Conservation (phyloP, 371 early-diverging fungal genomes). For the Gilbertella persicaria region DNA sequence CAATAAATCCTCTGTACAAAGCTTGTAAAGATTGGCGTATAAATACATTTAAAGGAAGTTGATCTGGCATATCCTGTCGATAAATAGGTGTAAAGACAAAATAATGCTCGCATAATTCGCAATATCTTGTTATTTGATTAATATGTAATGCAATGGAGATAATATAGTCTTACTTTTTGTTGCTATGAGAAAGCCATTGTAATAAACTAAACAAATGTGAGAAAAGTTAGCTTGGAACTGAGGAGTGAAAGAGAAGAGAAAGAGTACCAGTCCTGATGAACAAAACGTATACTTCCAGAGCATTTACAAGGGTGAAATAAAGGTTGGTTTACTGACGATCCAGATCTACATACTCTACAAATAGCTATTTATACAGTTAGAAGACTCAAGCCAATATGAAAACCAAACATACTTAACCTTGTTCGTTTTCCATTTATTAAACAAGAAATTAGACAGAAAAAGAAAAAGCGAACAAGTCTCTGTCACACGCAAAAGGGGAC, state of each 20-base stretch:
- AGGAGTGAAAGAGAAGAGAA: neutral
- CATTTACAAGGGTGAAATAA: slow-evolving; percentile 79
- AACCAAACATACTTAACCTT: neutral
- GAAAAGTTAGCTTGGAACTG: neutral
- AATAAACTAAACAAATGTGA: slow-evolving; percentile 53
- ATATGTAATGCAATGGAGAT: too few species aligned
- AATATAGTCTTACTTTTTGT: slow-evolving; percentile 58
- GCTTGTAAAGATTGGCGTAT: slow-evolving; percentile 51
- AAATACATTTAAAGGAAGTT: slow-evolving; percentile 57
- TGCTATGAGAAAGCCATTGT: slow-evolving; percentile 87
- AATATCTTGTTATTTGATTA: slow-evolving; percentile 60
- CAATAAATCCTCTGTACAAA: slow-evolving; percentile 23
- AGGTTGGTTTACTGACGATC: slow-evolving; percentile 63
- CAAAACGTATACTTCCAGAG: slow-evolving; percentile 75
- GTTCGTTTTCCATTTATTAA: slow-evolving; percentile 11
- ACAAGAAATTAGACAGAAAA: neutral
- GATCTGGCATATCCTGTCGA: slow-evolving; percentile 68
- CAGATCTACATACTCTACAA: slow-evolving; percentile 77
- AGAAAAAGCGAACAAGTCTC: neutral
- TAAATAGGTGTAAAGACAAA: slow-evolving; percentile 83
- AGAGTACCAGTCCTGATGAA: slow-evolving; percentile 68
- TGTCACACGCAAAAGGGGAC: neutral
- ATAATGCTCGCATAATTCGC: slow-evolving; percentile 83
- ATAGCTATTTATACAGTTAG: slow-evolving; percentile 49
- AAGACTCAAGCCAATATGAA: slow-evolving; percentile 10